phyloP scores from a whole-genome alignment of 495 filamentous ascomycete species.

The Filosporella fistucella region DNA sequence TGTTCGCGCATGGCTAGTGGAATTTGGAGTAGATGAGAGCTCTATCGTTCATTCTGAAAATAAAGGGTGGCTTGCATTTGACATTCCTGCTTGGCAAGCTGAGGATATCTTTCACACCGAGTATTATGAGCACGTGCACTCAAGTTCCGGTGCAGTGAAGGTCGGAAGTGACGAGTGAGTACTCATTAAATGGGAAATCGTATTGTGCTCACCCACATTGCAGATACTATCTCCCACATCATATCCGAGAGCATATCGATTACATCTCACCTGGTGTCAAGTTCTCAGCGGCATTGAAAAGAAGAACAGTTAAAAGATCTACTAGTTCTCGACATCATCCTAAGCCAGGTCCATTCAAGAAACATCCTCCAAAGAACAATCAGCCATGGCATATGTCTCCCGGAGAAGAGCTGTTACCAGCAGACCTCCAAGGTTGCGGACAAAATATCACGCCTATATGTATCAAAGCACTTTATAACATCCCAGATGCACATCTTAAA shows the following conservation, averaged over 20 bases:
- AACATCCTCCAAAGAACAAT: not conserved
- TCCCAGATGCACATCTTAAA: slow-evolving; percentile 1
- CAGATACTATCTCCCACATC: slow-evolving; percentile 15
- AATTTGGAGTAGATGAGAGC: slow-evolving; percentile 11
- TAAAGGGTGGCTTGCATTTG: slow-evolving; percentile 17
- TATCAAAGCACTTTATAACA: slow-evolving; percentile 15
- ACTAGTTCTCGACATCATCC: not conserved
- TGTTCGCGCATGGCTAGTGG: slow-evolving; percentile 19
- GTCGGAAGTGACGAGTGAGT: slow-evolving; percentile 16
- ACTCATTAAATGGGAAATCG: not conserved
- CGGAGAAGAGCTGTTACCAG: not conserved
- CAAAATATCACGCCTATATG: slow-evolving; percentile 16
- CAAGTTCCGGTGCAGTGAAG: not conserved
- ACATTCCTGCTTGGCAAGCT: slow-evolving; percentile 19
- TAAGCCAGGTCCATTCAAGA: slow-evolving; percentile 43
- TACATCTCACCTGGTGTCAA: slow-evolving; percentile 18
- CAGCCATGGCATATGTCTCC: slow-evolving; percentile 6
- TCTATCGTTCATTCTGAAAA: slow-evolving; percentile 15
- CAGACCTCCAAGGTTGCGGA: slow-evolving; percentile 17
- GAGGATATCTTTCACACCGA: slow-evolving; percentile 20
- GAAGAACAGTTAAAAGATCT: slow-evolving; percentile 4
- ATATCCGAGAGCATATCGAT: slow-evolving; percentile 15
- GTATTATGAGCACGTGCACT: slow-evolving; percentile 17
- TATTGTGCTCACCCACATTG: not conserved
- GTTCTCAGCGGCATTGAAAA: slow-evolving; percentile 21